Conservation (phyloP, 1,139 yeast species). For the Hansenula lynferdii region DNA sequence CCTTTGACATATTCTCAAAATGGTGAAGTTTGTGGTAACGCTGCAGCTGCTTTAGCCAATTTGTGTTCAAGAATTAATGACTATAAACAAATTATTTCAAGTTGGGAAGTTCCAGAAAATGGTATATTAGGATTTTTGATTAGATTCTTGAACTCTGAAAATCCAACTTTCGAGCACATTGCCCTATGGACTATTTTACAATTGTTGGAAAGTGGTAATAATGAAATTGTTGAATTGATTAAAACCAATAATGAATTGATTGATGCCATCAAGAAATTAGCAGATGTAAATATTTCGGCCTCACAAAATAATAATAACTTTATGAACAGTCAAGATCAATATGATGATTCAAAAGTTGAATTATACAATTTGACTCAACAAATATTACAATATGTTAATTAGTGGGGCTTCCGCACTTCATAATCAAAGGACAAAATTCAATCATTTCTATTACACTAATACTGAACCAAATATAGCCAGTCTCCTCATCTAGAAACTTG, state of each 20-base stretch:
- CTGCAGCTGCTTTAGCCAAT: slow-evolving; percentile 97
- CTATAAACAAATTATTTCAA: slow-evolving; percentile 71
- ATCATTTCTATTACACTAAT: too few relatives aligned
- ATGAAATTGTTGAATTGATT: slow-evolving; percentile 58
- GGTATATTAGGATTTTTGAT: slow-evolving; percentile 84
- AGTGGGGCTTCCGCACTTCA: background rate
- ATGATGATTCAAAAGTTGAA: slow-evolving; percentile 65
- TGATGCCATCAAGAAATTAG: slow-evolving; percentile 48
- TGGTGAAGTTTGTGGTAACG: slow-evolving; percentile 96
- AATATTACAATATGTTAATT: slow-evolving; percentile 43
- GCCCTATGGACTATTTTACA: slow-evolving; percentile 97
- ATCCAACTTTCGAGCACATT: slow-evolving; percentile 97
- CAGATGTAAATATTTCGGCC: slow-evolving; percentile 32
- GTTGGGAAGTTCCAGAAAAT: slow-evolving; percentile 78
- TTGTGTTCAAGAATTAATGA: slow-evolving; percentile 82
- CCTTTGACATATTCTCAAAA: slow-evolving; percentile 87
- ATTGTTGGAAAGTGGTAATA: slow-evolving; percentile 81
- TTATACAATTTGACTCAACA: slow-evolving; percentile 77
- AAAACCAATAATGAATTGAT: slow-evolving; percentile 57
- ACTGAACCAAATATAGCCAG: too few relatives aligned
- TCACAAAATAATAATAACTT: slow-evolving; percentile 21
- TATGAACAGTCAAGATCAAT: slow-evolving; percentile 19
- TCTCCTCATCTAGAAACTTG: too few relatives aligned
- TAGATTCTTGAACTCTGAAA: slow-evolving; percentile 75
- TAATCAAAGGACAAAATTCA: background rate